phyloP scores from a whole-genome alignment of 225 moss, liverwort and hornwort species.

The Lunularia cruciata region DNA sequence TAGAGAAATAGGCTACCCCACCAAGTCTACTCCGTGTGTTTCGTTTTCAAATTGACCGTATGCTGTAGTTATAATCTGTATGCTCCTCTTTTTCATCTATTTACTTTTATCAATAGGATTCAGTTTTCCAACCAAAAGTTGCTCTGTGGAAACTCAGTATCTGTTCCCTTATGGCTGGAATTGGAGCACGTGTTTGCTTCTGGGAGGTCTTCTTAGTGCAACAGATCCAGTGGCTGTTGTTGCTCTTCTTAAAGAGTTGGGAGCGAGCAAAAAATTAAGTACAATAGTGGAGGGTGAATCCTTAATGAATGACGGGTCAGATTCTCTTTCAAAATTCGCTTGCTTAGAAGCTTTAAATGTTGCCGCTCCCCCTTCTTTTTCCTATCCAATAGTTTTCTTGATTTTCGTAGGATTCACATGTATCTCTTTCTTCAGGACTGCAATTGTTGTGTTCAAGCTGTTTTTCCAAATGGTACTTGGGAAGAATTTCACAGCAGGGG shows the following conservation, averaged over 20 bases:
- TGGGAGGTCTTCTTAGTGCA: constrained; percentile 92
- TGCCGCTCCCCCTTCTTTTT: neutral
- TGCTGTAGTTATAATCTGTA: neutral
- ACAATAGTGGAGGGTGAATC: constrained; percentile 97
- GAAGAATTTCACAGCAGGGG: constrained; percentile 48
- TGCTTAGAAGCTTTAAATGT: neutral
- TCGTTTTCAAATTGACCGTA: neutral
- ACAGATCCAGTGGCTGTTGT: constrained; percentile 99
- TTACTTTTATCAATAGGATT: no score
- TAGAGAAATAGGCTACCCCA: neutral
- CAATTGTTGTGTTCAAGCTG: constrained; percentile 79
- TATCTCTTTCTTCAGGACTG: constrained; percentile 51
- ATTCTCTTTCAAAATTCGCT: neutral
- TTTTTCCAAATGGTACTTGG: constrained; percentile 85
- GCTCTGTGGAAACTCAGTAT: constrained; percentile 40
- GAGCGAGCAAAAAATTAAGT: constrained; percentile 95
- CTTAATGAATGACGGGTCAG: constrained; percentile 98
- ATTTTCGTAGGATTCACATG: constrained; percentile 4
- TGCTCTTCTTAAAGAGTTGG: constrained; percentile 90
- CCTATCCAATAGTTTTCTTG: neutral
- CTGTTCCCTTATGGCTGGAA: constrained; percentile 88
- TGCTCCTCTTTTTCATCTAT: no score
- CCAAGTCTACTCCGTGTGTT: neutral
- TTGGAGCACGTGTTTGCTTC: constrained; percentile 88
- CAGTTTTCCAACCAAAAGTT: neutral